These are phyloP conservation scores for Cladosporium sp. DNA, from an alignment of 2,329 filamentous ascomycete genomes.

Conservation along the genomic window DNA sequence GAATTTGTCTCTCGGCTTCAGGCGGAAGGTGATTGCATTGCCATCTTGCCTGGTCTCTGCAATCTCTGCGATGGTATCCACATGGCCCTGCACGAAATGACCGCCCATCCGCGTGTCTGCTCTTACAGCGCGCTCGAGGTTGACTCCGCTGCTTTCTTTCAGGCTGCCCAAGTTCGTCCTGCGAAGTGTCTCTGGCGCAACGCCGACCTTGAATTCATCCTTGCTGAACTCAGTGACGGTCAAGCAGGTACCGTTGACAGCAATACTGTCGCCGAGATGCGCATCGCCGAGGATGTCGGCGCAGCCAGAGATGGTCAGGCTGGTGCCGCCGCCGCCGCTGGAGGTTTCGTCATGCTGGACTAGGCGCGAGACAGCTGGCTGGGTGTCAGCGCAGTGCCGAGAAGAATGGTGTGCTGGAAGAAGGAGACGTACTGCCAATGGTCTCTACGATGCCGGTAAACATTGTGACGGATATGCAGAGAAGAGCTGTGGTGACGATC, in stretches of 20 bases:
- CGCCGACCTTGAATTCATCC: conserved; percentile 77
- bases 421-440: conserved; percentile 70
- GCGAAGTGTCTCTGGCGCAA: conserved; percentile 91
- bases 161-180: conserved; percentile 89
- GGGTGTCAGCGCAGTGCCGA: conserved; percentile 31
- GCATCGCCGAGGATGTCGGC: conserved; percentile 77
- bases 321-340: conserved; percentile 73
- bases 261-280: conserved; percentile 87
- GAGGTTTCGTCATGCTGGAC: conserved; percentile 71
- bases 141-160: conserved; percentile 64
- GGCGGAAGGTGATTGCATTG: conserved; percentile 82
- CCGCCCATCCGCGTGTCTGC: conserved; percentile 94
- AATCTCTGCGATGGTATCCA: conserved; percentile 82
- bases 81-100: conserved; percentile 96
- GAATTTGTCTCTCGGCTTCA: conserved; percentile 64
- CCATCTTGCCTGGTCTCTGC: conserved; percentile 71
- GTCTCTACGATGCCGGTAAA: conserved; percentile 94
- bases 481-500: background rate
- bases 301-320: conserved; percentile 74
- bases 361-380: conserved; percentile 74
- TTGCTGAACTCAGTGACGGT: conserved; percentile 74
- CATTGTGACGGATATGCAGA: conserved; percentile 53
- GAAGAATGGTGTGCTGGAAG: conserved; percentile 21
- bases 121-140: conserved; percentile 89
- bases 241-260: conserved; percentile 92